These are phyloP conservation scores for Hyaloscypha bicolor DNA, from an alignment of 495 filamentous ascomycete genomes.

Conservation along the genomic window DNA sequence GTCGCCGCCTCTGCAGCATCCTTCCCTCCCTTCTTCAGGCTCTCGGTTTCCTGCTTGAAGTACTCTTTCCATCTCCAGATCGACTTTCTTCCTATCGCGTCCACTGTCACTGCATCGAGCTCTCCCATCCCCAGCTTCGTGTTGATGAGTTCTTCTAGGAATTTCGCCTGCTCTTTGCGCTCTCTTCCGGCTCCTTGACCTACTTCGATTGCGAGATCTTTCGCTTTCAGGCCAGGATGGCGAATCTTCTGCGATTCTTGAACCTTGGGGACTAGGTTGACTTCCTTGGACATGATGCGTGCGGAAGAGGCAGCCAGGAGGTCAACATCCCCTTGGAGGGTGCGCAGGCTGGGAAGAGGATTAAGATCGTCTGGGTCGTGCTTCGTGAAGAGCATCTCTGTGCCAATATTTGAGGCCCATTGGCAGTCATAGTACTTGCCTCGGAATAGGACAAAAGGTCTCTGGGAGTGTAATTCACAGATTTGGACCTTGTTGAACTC, in stretches of 20 bases:
- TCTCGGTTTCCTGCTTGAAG: neutral
- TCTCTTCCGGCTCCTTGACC: neutral
- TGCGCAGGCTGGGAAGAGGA: conserved; percentile 43
- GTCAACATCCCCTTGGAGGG: conserved; percentile 51
- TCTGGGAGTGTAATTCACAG: conserved; percentile 69
- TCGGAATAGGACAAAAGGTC: conserved; percentile 75
- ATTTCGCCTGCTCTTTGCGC: conserved; percentile 12
- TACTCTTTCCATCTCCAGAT: conserved; percentile 3
- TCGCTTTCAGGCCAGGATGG: neutral
- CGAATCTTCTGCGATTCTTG: neutral
- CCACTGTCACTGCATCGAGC: conserved; percentile 53
- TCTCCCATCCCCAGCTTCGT: conserved; percentile 57
- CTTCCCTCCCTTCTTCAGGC: conserved; percentile 1
- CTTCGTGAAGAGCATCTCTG: conserved; percentile 70
- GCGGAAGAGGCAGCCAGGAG: conserved; percentile 61
- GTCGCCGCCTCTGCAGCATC: conserved; percentile 13
- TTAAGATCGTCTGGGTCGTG: conserved; percentile 40
- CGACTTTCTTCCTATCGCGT: conserved; percentile 30
- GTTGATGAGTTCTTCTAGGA: conserved; percentile 43
- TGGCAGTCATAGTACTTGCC: conserved; percentile 72
- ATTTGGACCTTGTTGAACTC: conserved; percentile 63
- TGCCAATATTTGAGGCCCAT: conserved; percentile 80
- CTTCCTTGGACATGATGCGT: conserved; percentile 46
- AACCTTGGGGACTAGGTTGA: conserved; percentile 24
- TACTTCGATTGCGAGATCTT: conserved; percentile 7